Evolutionary conservation across 2,329 filamentous ascomycete species (phyloP), one percentile per base, ranked within the genome.

Genomic region (Fusarium verrucosum): DNA sequence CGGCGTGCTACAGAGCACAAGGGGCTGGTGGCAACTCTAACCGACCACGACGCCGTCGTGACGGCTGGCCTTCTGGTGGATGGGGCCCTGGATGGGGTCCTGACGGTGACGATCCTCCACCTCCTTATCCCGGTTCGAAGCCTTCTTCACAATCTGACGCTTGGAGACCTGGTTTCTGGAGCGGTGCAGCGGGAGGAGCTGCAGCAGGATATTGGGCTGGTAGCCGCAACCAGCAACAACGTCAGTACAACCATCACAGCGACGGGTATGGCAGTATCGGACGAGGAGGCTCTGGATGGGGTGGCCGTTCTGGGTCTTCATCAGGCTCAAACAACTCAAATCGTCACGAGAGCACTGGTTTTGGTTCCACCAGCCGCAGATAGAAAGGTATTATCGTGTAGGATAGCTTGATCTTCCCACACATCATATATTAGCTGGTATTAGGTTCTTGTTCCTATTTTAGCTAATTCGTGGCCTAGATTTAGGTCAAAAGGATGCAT

Each of bases 151-250:
- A 58, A 35, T 58, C 69, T 57, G 76, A 85, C 61, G 81, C 81
- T 2, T 92, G 89, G 89, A 82, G 83, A 45, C 90, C 90, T 7
- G 91, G 91, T 2, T 92, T 93, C 77, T 93, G 90, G 90, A 85
- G 81, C 17, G 90, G 90, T 19, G 77, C 86, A n/a, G 82, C 85
- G 0, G 84, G 85, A 16, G 91, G 90, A 40, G 89, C 87, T 7
- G 89, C 90, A 2, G 90, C 89, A 4, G 88, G 82, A 2, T 92
- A 92, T 71, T 74, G 84, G 56, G 87, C 88, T 7, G 86, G 86
- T 0, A 83, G 77, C 37, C 77, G 80, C n/a, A 74, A 72, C 58
- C 62, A 69, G 70, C 65, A n/a, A 16, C 30, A 68, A n/a, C 35
- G 54, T 30, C 75, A 63, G 66, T 47, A 66, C 65, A 53, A 64